Evolutionary conservation across 805 yeast genomes (phyloP).

Genomic region (Starmera caribaea): DNA sequence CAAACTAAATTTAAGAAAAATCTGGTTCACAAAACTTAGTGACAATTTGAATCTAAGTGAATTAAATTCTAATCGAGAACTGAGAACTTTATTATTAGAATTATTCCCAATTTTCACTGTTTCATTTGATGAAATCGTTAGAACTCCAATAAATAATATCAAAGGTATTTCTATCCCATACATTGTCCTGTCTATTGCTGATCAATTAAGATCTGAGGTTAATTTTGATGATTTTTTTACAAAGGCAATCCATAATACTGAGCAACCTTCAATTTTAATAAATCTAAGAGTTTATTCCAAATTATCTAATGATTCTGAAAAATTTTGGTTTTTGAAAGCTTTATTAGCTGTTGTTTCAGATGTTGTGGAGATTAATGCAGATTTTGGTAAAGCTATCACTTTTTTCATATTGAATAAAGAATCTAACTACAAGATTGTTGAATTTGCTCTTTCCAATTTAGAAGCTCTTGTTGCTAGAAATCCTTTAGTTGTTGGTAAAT

Average conservation of each 20-base stretch:
- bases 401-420: constrained; percentile 32
- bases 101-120: constrained; percentile 18
- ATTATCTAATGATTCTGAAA: constrained; percentile 33
- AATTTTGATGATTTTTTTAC: constrained; percentile 20
- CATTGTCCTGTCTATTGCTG: constrained; percentile 27
- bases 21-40: constrained; percentile 57
- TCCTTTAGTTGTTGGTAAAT: constrained; percentile 31
- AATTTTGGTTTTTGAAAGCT: constrained; percentile 42
- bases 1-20: constrained; percentile 48
- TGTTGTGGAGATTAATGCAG: constrained; percentile 10
- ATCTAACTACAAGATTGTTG: constrained; percentile 4
- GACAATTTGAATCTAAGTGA: constrained; percentile 12
- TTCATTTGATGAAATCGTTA: constrained; percentile 33
- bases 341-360: constrained; percentile 23
- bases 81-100: constrained; percentile 10
- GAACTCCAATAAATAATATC: constrained; percentile 40
- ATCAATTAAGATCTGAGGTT: constrained; percentile 15
- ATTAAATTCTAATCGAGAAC: constrained; percentile 2
- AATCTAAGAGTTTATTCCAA: constrained; percentile 42
- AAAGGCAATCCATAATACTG: constrained; percentile 25
- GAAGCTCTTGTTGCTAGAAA: constrained; percentile 23
- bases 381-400: constrained; percentile 36
- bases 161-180: constrained; percentile 41
- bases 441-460: constrained; percentile 5
- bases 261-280: constrained; percentile 38